Conservation (phyloP, 345 rosid species). For the Eucalyptus decipiens region DNA sequence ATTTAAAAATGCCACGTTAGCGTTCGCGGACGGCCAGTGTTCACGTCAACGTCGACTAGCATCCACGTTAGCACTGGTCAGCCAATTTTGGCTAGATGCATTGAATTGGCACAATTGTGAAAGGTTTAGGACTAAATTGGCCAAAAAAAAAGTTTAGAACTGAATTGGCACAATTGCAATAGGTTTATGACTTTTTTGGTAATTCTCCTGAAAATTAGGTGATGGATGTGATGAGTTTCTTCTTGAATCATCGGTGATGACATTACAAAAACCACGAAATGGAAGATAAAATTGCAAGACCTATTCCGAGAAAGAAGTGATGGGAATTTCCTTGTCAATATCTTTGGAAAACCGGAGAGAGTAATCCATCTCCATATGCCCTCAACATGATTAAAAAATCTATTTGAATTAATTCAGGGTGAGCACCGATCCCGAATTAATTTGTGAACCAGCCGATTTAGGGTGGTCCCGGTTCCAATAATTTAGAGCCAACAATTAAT, state of each 20-base stretch:
- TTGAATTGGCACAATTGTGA: too few species aligned
- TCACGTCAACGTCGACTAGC: too few species aligned
- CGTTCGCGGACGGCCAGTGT: accelerated
- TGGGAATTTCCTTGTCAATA: neutral
- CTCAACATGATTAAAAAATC: neutral
- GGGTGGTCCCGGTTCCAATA: neutral
- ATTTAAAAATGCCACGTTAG: accelerated
- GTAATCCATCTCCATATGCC: neutral
- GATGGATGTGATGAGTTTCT: neutral
- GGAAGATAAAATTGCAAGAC: neutral
- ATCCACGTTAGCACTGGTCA: accelerated
- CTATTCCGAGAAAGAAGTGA: neutral
- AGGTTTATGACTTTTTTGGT: too few species aligned
- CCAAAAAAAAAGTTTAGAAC: too few species aligned
- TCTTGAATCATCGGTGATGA: neutral
- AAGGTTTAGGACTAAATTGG: too few species aligned
- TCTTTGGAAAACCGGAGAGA: neutral
- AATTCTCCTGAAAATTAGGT: neutral
- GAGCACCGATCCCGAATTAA: neutral
- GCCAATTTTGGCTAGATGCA: too few species aligned
- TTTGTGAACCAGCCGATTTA: neutral
- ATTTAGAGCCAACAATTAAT: neutral
- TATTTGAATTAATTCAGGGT: neutral
- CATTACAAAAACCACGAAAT: neutral
- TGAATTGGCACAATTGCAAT: too few species aligned